Evolutionary conservation across 768 basidiomycete genomes (phyloP).

Genomic region (Tylopilus sp.): DNA sequence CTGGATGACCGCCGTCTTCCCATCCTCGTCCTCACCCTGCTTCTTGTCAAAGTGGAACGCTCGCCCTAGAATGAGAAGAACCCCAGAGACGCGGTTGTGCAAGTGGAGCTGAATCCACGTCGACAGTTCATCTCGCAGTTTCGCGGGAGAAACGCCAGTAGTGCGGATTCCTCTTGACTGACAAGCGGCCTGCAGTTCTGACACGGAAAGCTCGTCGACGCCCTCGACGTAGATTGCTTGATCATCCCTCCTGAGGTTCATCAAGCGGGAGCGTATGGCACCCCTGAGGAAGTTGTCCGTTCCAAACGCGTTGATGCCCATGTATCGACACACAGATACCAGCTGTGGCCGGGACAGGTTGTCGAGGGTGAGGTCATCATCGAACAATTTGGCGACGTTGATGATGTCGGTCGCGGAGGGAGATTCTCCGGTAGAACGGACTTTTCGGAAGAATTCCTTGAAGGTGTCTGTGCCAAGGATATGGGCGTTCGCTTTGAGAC

Average conservation of each 20-base stretch:
- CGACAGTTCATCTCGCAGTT: slow-evolving; percentile 82
- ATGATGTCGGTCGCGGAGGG: slow-evolving; percentile 87
- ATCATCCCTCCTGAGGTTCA: slow-evolving; percentile 86
- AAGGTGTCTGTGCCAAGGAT: slow-evolving; percentile 94
- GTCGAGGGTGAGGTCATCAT: slow-evolving; percentile 96
- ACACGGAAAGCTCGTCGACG: slow-evolving; percentile 83
- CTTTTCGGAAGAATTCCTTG: slow-evolving; percentile 99
- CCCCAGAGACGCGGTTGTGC: slow-evolving; percentile 88
- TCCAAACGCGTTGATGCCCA: slow-evolving; percentile 97
- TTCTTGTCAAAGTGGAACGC: slow-evolving; percentile 92
- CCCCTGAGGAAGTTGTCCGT: slow-evolving; percentile 98
- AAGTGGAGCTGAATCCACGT: slow-evolving; percentile 94
- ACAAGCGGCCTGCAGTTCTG: slow-evolving; percentile 90
- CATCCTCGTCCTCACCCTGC: slow-evolving; percentile 70
- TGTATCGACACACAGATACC: slow-evolving; percentile 95
- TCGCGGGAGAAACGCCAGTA: slow-evolving; percentile 78
- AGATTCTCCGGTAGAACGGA: slow-evolving; percentile 91
- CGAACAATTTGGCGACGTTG: slow-evolving; percentile 94
- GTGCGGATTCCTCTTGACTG: slow-evolving; percentile 94
- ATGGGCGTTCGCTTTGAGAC: slow-evolving; percentile 82
- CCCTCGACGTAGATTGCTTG: slow-evolving; percentile 89
- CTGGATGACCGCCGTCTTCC: slow-evolving; percentile 75
- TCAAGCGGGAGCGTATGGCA: slow-evolving; percentile 78
- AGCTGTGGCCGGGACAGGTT: slow-evolving; percentile 98
- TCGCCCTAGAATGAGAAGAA: slow-evolving; percentile 87